phyloP scores from a whole-genome alignment of 345 rosid species.

The Pelargonium nanum region DNA sequence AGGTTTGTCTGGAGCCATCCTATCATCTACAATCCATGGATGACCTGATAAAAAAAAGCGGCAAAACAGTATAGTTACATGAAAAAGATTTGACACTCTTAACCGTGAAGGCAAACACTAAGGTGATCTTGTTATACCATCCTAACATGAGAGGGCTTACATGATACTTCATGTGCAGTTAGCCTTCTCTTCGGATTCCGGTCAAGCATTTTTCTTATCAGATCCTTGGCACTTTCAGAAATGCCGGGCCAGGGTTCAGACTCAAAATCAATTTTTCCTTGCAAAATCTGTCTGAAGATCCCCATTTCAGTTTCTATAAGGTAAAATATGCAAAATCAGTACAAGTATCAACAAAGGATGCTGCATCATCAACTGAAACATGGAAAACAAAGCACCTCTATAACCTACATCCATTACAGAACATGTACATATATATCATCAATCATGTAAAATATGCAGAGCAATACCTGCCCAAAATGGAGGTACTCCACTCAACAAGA shows the following conservation, averaged over 20 bases:
- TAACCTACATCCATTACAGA: not conserved
- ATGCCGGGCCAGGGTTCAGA: constrained; percentile 71
- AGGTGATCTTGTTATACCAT: no score
- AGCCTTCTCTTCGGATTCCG: constrained; percentile 48
- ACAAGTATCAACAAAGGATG: not conserved
- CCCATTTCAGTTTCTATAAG: constrained; percentile 60
- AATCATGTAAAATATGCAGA: constrained; percentile 10
- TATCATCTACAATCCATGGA: constrained; percentile 77
- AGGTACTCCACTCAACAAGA: constrained; percentile 62
- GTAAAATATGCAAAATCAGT: constrained; percentile 10
- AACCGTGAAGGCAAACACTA: not conserved
- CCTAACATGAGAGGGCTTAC: constrained; percentile 28
- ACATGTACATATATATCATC: not conserved
- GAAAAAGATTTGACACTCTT: not conserved
- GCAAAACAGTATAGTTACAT: not conserved
- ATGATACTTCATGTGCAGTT: constrained; percentile 68
- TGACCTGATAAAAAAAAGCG: constrained; percentile 35
- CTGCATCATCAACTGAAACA: no score
- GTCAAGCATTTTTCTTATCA: constrained; percentile 57
- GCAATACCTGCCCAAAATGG: constrained; percentile 74
- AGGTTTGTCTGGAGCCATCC: constrained; percentile 70
- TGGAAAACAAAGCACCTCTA: constrained; percentile 2
- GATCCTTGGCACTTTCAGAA: constrained; percentile 70
- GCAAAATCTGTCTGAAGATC: constrained; percentile 61
- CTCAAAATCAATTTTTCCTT: constrained; percentile 52